Evolutionary conservation across 2,329 filamentous ascomycete species (phyloP).

Genomic region (Ophiostoma montium): DNA sequence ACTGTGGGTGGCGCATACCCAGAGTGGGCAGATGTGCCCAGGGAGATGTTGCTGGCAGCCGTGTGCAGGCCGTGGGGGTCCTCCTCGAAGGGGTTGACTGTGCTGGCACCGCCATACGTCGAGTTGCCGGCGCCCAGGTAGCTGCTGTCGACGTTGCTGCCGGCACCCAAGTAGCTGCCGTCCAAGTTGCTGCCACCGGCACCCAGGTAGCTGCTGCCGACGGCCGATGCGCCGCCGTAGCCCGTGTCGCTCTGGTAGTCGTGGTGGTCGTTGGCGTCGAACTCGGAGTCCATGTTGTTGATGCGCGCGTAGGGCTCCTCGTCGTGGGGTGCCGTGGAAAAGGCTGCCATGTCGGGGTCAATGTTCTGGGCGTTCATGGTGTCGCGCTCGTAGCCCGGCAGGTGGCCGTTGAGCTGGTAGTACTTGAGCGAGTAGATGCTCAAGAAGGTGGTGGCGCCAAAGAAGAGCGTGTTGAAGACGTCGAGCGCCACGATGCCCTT

Average conservation of each 20-base stretch:
- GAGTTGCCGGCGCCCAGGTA: background rate
- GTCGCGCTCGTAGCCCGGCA: slow-evolving; percentile 46
- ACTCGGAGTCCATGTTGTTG: slow-evolving; percentile 37
- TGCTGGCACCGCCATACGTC: slow-evolving; percentile 1
- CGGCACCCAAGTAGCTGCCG: slow-evolving; percentile 13
- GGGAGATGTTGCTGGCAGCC: slow-evolving; percentile 10
- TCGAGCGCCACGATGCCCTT: slow-evolving; percentile 49
- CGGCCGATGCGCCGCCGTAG: slow-evolving; percentile 7
- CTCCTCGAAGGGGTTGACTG: slow-evolving; percentile 30
- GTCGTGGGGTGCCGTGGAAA: slow-evolving; percentile 52
- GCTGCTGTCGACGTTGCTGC: slow-evolving; percentile 1
- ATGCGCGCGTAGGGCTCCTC: slow-evolving; percentile 52
- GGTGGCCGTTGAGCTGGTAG: slow-evolving; percentile 45
- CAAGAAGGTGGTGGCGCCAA: slow-evolving; percentile 36
- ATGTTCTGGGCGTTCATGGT: slow-evolving; percentile 32
- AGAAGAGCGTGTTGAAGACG: slow-evolving; percentile 40
- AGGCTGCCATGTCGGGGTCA: slow-evolving; percentile 55
- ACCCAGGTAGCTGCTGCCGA: background rate
- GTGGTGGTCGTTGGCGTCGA: background rate
- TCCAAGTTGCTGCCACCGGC: slow-evolving; percentile 33
- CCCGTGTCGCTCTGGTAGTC: slow-evolving; percentile 9
- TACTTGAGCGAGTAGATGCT: slow-evolving; percentile 47
- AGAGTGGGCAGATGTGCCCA: slow-evolving; percentile 13
- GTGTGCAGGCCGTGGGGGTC: slow-evolving; percentile 23
- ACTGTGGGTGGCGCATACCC: slow-evolving; percentile 27